These are phyloP conservation scores for Pseudogymnoascus sp. DNA, from an alignment of 2,329 filamentous ascomycete genomes.

Conservation along the genomic window DNA sequence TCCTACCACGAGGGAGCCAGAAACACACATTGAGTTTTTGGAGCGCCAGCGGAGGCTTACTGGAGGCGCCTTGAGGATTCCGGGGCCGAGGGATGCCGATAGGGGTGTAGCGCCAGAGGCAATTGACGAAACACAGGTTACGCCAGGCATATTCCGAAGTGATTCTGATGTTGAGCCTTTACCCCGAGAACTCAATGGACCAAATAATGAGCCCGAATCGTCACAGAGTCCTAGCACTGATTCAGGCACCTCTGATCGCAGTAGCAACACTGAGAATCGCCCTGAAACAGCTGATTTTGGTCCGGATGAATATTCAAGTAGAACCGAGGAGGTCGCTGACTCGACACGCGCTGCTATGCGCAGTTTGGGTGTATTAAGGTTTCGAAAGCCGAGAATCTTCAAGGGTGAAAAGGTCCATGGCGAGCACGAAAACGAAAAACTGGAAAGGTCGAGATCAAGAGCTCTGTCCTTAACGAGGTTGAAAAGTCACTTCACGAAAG, in stretches of 20 bases:
- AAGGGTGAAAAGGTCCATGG: constrained; percentile 30
- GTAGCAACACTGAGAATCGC: not conserved
- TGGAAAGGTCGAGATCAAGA: constrained; percentile 15
- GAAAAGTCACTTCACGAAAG: constrained; percentile 27
- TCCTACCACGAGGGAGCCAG: constrained; percentile 47
- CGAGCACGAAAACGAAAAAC: constrained; percentile 25
- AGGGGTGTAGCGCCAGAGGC: constrained; percentile 63
- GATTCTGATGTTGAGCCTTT: constrained; percentile 8
- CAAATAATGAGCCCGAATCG: not conserved
- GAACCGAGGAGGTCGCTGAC: constrained; percentile 26
- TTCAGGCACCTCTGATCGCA: not conserved
- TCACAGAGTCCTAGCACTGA: not conserved
- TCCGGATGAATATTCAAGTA: constrained; percentile 17
- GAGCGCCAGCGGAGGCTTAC: constrained; percentile 70
- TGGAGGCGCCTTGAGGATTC: constrained; percentile 73
- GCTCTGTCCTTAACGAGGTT: constrained; percentile 48
- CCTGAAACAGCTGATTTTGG: not conserved
- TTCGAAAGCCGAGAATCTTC: constrained; percentile 36
- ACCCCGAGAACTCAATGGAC: not conserved
- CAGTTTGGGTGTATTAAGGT: constrained; percentile 29
- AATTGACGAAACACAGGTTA: constrained; percentile 32
- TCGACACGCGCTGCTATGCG: constrained; percentile 21
- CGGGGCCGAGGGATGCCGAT: constrained; percentile 84
- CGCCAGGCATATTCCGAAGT: not conserved
- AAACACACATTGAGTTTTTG: constrained; percentile 81